Evolutionary conservation across 2,329 filamentous ascomycete species (phyloP).

Genomic region (Aureobasidium leucospermi): DNA sequence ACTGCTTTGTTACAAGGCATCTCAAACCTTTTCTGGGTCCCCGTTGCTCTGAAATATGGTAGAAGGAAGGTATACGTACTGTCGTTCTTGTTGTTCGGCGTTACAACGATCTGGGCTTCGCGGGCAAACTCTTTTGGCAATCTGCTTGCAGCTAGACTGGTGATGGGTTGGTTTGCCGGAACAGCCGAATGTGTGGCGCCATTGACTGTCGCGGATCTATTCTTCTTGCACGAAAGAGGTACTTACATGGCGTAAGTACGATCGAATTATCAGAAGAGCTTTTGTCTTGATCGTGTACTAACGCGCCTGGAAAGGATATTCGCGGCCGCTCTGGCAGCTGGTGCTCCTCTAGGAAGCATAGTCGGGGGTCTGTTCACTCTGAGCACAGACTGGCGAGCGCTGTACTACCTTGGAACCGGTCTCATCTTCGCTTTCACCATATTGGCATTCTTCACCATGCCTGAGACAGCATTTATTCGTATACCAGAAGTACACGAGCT

Average conservation of each 20-base stretch:
- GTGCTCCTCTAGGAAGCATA: slow-evolving; percentile 27
- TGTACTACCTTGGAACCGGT: slow-evolving; percentile 46
- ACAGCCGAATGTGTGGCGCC: slow-evolving; percentile 45
- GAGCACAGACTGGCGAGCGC: slow-evolving; percentile 42
- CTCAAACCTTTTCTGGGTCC: not conserved
- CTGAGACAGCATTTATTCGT: slow-evolving; percentile 44
- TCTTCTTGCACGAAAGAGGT: slow-evolving; percentile 51
- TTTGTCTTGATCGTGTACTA: no score
- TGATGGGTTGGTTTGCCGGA: slow-evolving; percentile 48
- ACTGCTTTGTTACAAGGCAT: not conserved
- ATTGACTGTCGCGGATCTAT: slow-evolving; percentile 48
- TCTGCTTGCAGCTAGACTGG: slow-evolving; percentile 38
- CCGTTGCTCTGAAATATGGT: not conserved
- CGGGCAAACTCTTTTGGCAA: slow-evolving; percentile 17
- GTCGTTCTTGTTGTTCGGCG: not conserved
- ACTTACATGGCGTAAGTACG: slow-evolving; percentile 41
- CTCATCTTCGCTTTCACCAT: slow-evolving; percentile 43
- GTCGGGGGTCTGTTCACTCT: slow-evolving; percentile 41
- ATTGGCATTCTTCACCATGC: slow-evolving; percentile 47
- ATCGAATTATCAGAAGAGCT: slow-evolving; percentile 15
- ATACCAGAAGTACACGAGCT: not conserved
- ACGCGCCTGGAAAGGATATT: not conserved
- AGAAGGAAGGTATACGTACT: not conserved
- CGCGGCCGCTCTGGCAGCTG: slow-evolving; percentile 19
- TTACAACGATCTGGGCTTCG: not conserved